Base-by-base conservation (phyloP, 495 filamentous ascomycete species). In the Parathielavia hyrcaniae region DNA sequence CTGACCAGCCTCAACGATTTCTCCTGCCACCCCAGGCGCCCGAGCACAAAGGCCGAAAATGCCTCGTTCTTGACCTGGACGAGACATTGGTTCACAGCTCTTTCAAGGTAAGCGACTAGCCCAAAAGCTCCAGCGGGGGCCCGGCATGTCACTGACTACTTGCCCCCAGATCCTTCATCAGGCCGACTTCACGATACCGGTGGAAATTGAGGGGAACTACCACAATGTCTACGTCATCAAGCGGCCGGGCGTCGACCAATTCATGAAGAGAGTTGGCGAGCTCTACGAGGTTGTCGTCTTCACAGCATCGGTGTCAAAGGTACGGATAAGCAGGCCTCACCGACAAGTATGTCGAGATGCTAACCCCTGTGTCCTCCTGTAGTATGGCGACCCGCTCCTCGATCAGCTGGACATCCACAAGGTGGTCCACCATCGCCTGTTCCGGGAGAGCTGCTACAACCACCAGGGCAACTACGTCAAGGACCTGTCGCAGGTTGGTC, bases 141-240 rank as follows among this genome's bases (percentile, higher is more conserved):
- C 26, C 6, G 6, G 6, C 26, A 30, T 6, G 3, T 2, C 6
- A 30, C 26, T 30, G 26, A 30, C 26, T 30, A 30, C 26, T n/a
- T 30, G 26, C 6, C 53, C 30, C 19, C 61, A 98, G 93, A 91
- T 97, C 62, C 82, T 99, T 45, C 89, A 97, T 62, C 92, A 97
- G 76, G 95, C 93, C 45, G 93, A 99, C 75, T 97, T 99, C 66
- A 99, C 95, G 13, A 97, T 99, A 69, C 93, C 93, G 1, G 95
- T 99, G 35, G 93, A 99, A 69, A 99, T 99, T 58, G 93, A 99
- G 72, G 93, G 93, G 16, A 93, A 96, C 69, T 97, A 91, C 68
- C 93, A 99, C 72, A 99, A 99, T 63, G 95, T 99, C 47, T 99
- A 99, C 70, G 93, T 99, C 50, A 97, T 97, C 70, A 99, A 99